Evolutionary conservation across 2,329 filamentous ascomycete species (phyloP), one percentile per base, ranked within the genome.

Genomic region (Diaporthe longicolla): DNA sequence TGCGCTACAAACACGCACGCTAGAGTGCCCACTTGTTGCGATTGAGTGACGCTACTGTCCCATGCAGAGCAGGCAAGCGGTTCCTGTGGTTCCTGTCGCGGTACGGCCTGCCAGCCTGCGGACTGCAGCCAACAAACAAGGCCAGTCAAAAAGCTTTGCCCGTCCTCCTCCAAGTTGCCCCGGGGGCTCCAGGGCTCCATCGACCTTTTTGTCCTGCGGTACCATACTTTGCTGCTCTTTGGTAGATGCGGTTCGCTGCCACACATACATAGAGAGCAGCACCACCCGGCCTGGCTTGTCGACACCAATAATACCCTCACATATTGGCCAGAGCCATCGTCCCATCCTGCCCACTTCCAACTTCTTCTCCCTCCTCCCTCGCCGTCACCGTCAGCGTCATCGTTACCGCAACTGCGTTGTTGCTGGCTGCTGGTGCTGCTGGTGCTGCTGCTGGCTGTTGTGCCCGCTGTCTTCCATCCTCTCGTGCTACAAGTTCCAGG

Each of bases 251-350:
- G 61, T 55, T 50, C 37, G 55, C 48, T n/a, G 40, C 32, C 48
- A 40, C 21, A 48, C 54, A 66, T 37, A 43, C 9, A 40, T 40
- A 29, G 19, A 54, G 55, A 52, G 48, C 45, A 48, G 40, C 50
- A 19, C 48, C 58, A 40, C 17, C 35, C 26, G 57, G 29, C 71
- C 74, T 71, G 61, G 71, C 19, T 61, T 68, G 68, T 63, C 40
- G 37, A 54, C 74, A 35, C 45, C 74, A 71, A 74, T 75, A 75
- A 45, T 40, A 57, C 35, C 59, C 48, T 68, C 74, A 73, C 66
- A 75, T 73, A 73, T 75, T 73, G 59, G 52, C 26, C 45, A 52
- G 61, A 71, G 61, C 43, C 74, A 71, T 75, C 71, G 69, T 75
- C 71, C 52, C 40, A 52, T 54, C 58, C 58, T 58, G 58, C 66